Conservation (phyloP, 768 basidiomycete genomes). For the Boletus sp. region DNA sequence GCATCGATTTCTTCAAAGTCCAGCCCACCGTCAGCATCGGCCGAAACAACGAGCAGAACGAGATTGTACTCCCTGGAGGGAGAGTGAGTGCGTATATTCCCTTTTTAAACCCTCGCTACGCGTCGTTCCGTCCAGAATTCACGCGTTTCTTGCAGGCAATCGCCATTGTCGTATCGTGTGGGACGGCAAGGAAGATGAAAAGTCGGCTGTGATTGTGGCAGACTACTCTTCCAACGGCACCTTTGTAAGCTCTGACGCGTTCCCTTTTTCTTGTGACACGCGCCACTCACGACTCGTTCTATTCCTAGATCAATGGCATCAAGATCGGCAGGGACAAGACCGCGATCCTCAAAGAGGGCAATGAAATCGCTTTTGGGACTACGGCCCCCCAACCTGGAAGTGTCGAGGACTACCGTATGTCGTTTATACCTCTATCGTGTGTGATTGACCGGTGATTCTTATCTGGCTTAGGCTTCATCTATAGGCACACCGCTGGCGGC, state of each 20-base stretch:
- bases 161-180: slow-evolving; percentile 37
- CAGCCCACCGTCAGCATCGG: slow-evolving; percentile 52
- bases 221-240: slow-evolving; percentile 45
- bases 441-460: not conserved
- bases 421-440: not conserved
- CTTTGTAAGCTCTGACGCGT: slow-evolving; percentile 31
- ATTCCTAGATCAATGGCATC: slow-evolving; percentile 37
- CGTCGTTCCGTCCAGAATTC: slow-evolving; percentile 11
- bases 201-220: slow-evolving; percentile 32
- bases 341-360: slow-evolving; percentile 54
- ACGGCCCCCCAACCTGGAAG: slow-evolving; percentile 41
- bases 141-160: slow-evolving; percentile 37
- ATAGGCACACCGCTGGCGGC: slow-evolving; percentile 56
- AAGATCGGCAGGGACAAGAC: slow-evolving; percentile 39
- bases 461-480: slow-evolving; percentile 57
- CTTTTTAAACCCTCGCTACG: slow-evolving; percentile 7
- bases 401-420: slow-evolving; percentile 75
- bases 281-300: slow-evolving; percentile 6
- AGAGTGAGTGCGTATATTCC: slow-evolving; percentile 61
- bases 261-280: not conserved
- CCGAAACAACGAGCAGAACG: slow-evolving; percentile 41
- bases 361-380: slow-evolving; percentile 84
- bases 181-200: slow-evolving; percentile 33
- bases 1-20: slow-evolving; percentile 62
- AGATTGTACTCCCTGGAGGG: slow-evolving; percentile 62